Evolutionary conservation across 2,329 filamentous ascomycete genomes (phyloP).

Genomic region (Trichoderma pleuroti): DNA sequence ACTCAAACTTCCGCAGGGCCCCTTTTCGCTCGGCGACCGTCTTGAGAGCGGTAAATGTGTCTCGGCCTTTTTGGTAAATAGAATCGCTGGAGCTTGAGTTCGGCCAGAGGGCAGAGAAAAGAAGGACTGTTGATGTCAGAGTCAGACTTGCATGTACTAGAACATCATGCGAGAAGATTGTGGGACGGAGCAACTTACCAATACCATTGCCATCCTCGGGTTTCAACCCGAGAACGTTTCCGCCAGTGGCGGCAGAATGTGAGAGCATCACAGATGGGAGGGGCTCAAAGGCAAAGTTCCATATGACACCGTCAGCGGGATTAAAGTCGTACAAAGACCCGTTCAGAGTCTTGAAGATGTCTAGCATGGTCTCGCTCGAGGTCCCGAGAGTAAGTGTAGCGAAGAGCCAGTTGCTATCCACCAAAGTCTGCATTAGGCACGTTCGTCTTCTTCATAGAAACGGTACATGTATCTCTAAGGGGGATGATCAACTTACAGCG

Average conservation of each 20-base stretch:
- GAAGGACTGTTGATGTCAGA: background rate
- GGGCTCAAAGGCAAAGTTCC: slow-evolving; percentile 8
- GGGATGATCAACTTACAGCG: background rate
- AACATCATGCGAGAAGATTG: background rate
- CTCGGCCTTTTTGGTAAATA: background rate
- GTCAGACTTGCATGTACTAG: background rate
- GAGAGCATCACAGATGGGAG: slow-evolving; percentile 7
- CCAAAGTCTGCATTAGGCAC: background rate
- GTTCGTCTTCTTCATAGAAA: background rate
- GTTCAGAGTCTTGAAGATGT: slow-evolving; percentile 4
- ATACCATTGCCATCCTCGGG: background rate
- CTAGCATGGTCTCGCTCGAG: slow-evolving; percentile 1
- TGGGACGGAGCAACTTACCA: background rate
- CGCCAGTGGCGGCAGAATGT: background rate
- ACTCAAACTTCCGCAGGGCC: slow-evolving; percentile 1
- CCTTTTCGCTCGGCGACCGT: background rate
- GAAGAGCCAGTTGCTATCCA: slow-evolving; percentile 6
- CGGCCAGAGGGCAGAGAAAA: background rate
- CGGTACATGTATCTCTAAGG: background rate
- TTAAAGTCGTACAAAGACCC: background rate
- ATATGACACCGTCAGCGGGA: background rate
- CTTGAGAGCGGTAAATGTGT: background rate
- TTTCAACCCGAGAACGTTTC: background rate
- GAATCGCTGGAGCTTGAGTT: slow-evolving; percentile 3
- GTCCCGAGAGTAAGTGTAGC: background rate